A percentile compares a stretch with the other conserved stretches of the same genome.
Conservation (phyloP, 768 basidiomycete genomes). For the Boletellus sp. region DNA sequence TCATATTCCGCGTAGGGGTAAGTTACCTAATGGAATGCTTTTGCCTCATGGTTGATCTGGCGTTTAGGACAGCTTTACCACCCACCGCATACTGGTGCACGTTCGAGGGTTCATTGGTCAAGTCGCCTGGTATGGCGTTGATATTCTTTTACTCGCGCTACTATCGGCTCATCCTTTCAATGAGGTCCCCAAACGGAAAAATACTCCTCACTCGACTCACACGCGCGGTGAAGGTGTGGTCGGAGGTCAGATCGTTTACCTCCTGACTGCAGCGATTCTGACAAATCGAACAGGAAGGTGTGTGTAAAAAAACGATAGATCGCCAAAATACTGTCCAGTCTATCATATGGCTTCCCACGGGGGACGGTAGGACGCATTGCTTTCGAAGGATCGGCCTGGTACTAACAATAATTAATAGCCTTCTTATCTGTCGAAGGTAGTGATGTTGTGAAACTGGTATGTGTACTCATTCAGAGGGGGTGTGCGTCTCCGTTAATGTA, state of each 20-base stretch:
- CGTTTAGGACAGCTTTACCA: constrained; percentile 38
- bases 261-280: constrained; percentile 1
- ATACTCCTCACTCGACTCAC: constrained; percentile 45
- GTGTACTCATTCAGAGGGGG: constrained; percentile 10
- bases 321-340: constrained; percentile 44
- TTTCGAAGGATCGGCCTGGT: constrained; percentile 4
- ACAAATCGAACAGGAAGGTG: constrained; percentile 39
- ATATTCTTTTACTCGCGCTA: background rate
- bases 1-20: constrained; percentile 48
- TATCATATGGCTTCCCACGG: constrained; percentile 50
- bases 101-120: constrained; percentile 52
- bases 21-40: constrained; percentile 17
- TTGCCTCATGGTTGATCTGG: constrained; percentile 13
- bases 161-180: constrained; percentile 8
- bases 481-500: constrained; percentile 15
- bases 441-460: constrained; percentile 44
- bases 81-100: constrained; percentile 49
- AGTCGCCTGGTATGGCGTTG: constrained; percentile 43
- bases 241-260: constrained; percentile 34
- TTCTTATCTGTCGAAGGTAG: constrained; percentile 51
- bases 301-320: constrained; percentile 49
- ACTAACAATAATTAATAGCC: constrained; percentile 30
- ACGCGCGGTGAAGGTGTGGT: constrained; percentile 52
- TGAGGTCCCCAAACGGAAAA: constrained; percentile 47
- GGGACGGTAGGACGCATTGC: constrained; percentile 36